Evolutionary conservation across 2,329 filamentous ascomycete genomes (phyloP).

Genomic region (Fusarium denticulatum): DNA sequence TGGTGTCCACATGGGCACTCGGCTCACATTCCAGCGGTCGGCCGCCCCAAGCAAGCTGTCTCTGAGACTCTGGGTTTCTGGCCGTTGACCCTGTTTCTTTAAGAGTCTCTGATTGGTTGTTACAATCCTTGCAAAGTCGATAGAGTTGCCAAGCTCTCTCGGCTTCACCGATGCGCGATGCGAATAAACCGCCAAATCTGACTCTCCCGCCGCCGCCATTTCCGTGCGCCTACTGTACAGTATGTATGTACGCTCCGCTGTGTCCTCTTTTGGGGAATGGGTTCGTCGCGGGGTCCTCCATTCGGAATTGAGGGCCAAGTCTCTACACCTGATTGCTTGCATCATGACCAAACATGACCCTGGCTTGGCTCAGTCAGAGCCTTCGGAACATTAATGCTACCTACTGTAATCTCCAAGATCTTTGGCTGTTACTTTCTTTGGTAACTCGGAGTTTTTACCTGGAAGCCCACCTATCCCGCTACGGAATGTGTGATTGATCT

Average conservation of each 20-base stretch:
- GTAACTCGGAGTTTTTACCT: neutral
- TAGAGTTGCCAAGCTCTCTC: conserved; percentile 43
- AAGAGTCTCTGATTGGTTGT: conserved; percentile 27
- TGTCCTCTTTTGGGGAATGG: conserved; percentile 30
- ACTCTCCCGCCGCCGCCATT: conserved; percentile 27
- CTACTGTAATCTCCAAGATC: conserved; percentile 4
- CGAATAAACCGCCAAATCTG: conserved; percentile 35
- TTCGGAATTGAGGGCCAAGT: conserved; percentile 13
- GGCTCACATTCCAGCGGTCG: conserved; percentile 41
- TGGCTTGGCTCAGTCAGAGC: neutral
- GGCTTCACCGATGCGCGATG: conserved; percentile 44
- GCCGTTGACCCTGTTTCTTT: conserved; percentile 18
- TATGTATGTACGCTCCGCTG: conserved; percentile 11
- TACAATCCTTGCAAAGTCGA: conserved; percentile 13
- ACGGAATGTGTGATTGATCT: neutral
- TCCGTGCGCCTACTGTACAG: conserved; percentile 12
- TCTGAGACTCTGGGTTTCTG: conserved; percentile 14
- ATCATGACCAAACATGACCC: conserved; percentile 8
- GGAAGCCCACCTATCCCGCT: neutral
- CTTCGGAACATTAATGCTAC: neutral
- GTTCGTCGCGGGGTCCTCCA: conserved; percentile 27
- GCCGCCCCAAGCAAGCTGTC: conserved; percentile 30
- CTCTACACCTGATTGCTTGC: conserved; percentile 17
- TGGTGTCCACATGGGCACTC: conserved; percentile 25
- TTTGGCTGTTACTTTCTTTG: conserved; percentile 1